These are phyloP conservation scores for Albizia julibrissin DNA, from an alignment of 306 rosid species.

Conservation along the genomic window DNA sequence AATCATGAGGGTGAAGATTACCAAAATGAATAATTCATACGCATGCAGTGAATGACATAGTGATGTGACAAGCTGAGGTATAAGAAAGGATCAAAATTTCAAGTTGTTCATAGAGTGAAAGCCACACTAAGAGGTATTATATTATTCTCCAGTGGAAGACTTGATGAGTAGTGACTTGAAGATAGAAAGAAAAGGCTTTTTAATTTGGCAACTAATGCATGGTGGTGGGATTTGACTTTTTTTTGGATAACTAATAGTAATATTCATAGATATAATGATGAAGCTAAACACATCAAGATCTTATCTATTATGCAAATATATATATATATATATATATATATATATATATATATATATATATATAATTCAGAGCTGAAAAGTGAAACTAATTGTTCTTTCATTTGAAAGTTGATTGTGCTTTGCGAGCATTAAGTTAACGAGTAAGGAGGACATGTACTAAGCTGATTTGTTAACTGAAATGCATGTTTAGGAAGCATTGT, in stretches of 20 bases:
- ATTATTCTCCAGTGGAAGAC: slow-evolving; percentile 20
- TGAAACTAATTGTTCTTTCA: background rate
- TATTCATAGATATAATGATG: slow-evolving; percentile 10
- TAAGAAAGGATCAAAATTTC: background rate
- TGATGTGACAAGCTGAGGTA: slow-evolving; percentile 24
- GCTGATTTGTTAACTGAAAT: background rate
- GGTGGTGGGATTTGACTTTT: slow-evolving; percentile 44
- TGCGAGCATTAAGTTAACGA: slow-evolving; percentile 1
- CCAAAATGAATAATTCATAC: slow-evolving; percentile 16
- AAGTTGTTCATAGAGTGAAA: background rate
- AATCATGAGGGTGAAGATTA: slow-evolving; percentile 19
- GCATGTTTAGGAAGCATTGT: background rate
- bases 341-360: no score
- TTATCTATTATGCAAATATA: background rate
- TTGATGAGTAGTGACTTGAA: slow-evolving; percentile 25
- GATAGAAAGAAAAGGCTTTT: background rate
- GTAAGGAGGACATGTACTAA: background rate
- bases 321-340: background rate
- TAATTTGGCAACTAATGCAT: slow-evolving; percentile 12
- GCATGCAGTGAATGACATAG: slow-evolving; percentile 22
- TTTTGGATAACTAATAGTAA: background rate
- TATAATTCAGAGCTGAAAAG: background rate
- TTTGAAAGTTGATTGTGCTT: slow-evolving; percentile 9
- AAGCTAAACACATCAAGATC: slow-evolving; percentile 22
- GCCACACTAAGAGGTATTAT: background rate